Base-by-base conservation (phyloP, 805 yeast genomes). In the Priceomyces carsonii region DNA sequence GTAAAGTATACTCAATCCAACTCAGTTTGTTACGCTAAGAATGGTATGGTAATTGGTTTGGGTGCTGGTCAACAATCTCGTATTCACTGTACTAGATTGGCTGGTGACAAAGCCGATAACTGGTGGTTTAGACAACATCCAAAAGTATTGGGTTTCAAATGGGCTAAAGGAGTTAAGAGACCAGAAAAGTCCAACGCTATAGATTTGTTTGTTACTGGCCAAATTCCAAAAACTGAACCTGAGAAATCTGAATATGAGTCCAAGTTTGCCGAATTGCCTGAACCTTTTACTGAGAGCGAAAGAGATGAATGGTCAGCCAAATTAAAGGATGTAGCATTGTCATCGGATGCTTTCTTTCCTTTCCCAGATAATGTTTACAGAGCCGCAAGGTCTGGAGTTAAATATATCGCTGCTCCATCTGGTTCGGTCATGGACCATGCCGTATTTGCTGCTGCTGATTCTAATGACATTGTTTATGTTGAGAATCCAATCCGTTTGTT, bases 71-170 rank as follows among this genome's bases (percentile, higher is more conserved):
- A 93, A 75, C 99, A 93, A 73, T 89, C 97, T 38, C 82, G 99
- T 72, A 93, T 93, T 58, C 99, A 93, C 74, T 93, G 99, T 73
- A 93, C 99, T 32, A 84, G 99, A 73, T 79, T 93, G 52, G 99
- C 99, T 34, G 99, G 99, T 63, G 99, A 93, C 59, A 93, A 93
- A 76, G 96, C 98, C 48, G 97, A 93, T 66, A 90, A 90, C 79
- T 93, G 98, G 98, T 93, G 99, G 99, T 78, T 93, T 59, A 85
- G 99, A 75, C 98, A 93, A 68, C 99, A 93, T 69, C 98, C 98
- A 50, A 80, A 73, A 61, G 98, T 93, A 6, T 71, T 93, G 41
- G 93, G 71, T 16, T 85, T 93, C 79, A 79, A 91, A 71, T 93
- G 98, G 98, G 95, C 95, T 45, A 88, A 88, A 73, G 98, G 98